Evolutionary conservation across 192 early-diverging fungal genomes (phyloP).

Genomic region (Pilobolus umbonatus): DNA sequence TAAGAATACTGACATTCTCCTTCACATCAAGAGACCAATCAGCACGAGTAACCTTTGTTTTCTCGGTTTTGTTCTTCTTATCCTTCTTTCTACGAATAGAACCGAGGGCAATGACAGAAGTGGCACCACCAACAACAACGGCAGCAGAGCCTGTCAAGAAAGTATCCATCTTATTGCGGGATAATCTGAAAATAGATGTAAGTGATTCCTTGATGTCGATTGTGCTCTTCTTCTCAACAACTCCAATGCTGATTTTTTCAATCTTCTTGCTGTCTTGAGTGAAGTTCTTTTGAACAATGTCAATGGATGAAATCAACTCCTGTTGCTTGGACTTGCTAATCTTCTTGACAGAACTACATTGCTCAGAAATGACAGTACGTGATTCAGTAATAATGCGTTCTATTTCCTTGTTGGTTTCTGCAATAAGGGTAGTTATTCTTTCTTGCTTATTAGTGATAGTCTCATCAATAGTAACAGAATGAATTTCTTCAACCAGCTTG

Average conservation of each 20-base stretch:
- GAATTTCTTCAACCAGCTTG: slow-evolving; percentile 8
- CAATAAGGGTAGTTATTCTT: not conserved
- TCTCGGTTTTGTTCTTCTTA: not conserved
- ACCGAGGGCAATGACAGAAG: slow-evolving; percentile 5
- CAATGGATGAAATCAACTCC: slow-evolving; percentile 7
- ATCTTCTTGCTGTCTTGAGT: slow-evolving; percentile 10
- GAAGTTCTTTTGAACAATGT: slow-evolving; percentile 4
- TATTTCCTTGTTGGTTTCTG: slow-evolving; percentile 7
- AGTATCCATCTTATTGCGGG: slow-evolving; percentile 12
- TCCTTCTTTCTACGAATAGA: not conserved
- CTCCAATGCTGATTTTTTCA: slow-evolving; percentile 7
- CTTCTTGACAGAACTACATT: slow-evolving; percentile 6
- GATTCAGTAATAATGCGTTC: slow-evolving; percentile 9
- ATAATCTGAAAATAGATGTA: not conserved
- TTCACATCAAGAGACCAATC: slow-evolving; percentile 19
- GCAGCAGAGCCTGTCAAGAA: not conserved
- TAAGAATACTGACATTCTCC: slow-evolving; percentile 5
- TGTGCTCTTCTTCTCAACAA: not conserved
- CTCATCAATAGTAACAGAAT: slow-evolving; percentile 2
- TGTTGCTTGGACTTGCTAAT: slow-evolving; percentile 8
- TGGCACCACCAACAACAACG: slow-evolving; percentile 4
- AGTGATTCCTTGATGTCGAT: slow-evolving; percentile 1
- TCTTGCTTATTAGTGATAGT: slow-evolving; percentile 2
- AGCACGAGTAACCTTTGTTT: not conserved
- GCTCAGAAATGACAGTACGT: not conserved